phyloP scores from a whole-genome alignment of 2,329 filamentous ascomycete species.

The Hypoxylon sp. region DNA sequence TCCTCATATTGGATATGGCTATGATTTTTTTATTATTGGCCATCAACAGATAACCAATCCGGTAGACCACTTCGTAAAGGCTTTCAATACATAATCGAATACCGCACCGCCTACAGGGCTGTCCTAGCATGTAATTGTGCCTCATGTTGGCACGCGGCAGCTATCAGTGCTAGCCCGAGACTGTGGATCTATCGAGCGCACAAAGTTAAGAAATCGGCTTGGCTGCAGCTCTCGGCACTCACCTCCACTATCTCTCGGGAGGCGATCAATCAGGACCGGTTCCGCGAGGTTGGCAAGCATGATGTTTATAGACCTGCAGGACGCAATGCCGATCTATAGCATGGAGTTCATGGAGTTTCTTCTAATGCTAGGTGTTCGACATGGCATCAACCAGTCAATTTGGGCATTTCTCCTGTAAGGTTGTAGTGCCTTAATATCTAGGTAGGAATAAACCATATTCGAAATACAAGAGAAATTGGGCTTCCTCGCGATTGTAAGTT shows the following conservation, averaged over 20 bases:
- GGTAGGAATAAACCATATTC: background rate
- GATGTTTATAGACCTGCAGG: constrained; percentile 30
- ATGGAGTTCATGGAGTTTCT: constrained; percentile 12
- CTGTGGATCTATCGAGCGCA: constrained; percentile 36
- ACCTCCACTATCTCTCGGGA: constrained; percentile 4
- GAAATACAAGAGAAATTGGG: background rate
- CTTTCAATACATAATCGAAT: constrained; percentile 3
- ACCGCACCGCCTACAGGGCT: background rate
- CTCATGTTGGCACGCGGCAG: constrained; percentile 21
- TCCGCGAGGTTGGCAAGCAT: constrained; percentile 32
- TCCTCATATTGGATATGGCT: constrained; percentile 12
- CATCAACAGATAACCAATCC: constrained; percentile 11
- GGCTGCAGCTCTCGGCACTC: constrained; percentile 27
- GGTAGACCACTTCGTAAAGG: background rate
- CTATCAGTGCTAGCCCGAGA: constrained; percentile 35
- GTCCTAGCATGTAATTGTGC: background rate
- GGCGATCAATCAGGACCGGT: constrained; percentile 28
- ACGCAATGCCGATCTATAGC: constrained; percentile 32
- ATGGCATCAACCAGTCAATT: background rate
- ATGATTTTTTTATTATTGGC: constrained; percentile 20
- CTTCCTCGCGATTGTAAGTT: background rate
- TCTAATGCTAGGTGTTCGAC: constrained; percentile 1
- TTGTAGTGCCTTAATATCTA: background rate
- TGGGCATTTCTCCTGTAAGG: background rate
- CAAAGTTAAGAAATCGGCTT: constrained; percentile 23